Base-by-base conservation (phyloP, 1,284 basidiomycete genomes). In the Cryptococcus jaspeensis region DNA sequence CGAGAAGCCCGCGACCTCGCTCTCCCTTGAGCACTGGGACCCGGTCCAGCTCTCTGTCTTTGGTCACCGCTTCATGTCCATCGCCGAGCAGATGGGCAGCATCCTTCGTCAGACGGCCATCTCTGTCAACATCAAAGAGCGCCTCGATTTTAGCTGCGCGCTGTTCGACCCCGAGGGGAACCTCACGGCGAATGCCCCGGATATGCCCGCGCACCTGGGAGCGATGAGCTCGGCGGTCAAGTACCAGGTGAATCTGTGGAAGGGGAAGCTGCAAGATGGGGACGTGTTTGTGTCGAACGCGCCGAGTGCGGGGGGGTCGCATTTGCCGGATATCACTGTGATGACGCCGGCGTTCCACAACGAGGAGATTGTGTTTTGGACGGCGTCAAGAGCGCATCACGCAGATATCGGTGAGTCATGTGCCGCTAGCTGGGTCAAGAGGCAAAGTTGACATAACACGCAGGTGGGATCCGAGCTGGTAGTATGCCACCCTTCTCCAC, bases 261-360 rank as follows among this genome's bases (percentile, higher is more conserved):
- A 63, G 15, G 53, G 67, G 38, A 62, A 63, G 15, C 62, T 73
- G 9, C 51, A 64, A 53, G 62, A 64, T 49, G 80, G 80, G 22
- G 80, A 81, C 56, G 77, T 81, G 0, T 63, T 81, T 46, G 63
- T 81, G 48, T 77, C 80, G 8, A 82, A 82, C 60, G 79, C 80
- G 58, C 80, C 80, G 0, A 56, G 73, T 1, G 79, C 80, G 0
- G 80, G 80, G 22, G 80, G 80, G 9, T 74, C 73, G 22, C 80
- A 81, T 59, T 58, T 81, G 18, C 80, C 80, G 1, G 80, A 81
- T 49, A 73, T 81, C 48, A 81, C 80, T 1, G 69, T 74, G 13
- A 69, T 74, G 53, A 70, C 65, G 53, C 72, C 72, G 0, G 62
- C 64, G 9, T 74, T 71, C 61, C 62, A 72, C 46, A 51, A 69